phyloP scores from a whole-genome alignment of 345 rosid species.

The Populus davidiana region DNA sequence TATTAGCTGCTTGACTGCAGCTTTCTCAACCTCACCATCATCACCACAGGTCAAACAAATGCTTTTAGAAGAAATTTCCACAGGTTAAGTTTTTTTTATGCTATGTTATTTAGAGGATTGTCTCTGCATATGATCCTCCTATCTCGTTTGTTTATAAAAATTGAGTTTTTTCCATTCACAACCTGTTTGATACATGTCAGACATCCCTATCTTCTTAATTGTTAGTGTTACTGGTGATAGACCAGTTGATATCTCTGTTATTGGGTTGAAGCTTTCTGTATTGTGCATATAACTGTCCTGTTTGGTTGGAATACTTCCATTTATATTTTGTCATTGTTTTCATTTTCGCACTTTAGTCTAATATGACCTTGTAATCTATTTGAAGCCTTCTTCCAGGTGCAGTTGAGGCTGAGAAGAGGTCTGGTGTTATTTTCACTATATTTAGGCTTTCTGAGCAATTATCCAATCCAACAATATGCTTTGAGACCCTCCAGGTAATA shows the following conservation, averaged over 20 bases:
- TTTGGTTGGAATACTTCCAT: background rate
- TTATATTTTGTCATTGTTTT: background rate
- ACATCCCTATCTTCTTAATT: background rate
- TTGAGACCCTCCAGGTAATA: constrained; percentile 89
- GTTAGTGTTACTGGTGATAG: background rate
- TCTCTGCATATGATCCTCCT: background rate
- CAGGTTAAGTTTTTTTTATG: constrained; percentile 42
- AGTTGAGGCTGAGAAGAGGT: constrained; percentile 39
- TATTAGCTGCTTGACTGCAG: constrained; percentile 71
- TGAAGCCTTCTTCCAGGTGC: constrained; percentile 51
- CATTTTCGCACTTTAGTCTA: background rate
- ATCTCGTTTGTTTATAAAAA: background rate
- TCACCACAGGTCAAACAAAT: constrained; percentile 51
- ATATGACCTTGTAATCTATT: constrained; percentile 28
- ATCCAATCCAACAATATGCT: constrained; percentile 52
- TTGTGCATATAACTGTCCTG: background rate
- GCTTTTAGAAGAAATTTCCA: constrained; percentile 56
- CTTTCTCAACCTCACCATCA: constrained; percentile 74
- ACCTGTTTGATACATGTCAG: background rate
- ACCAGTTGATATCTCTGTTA: too few species aligned
- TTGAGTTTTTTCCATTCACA: background rate
- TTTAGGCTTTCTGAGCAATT: constrained; percentile 51
- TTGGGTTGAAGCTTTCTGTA: background rate
- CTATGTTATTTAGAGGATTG: background rate
- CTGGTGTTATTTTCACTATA: constrained; percentile 57